Evolutionary conservation across 163 green algal species (phyloP).

Genomic region (Chlorella variabilis): DNA sequence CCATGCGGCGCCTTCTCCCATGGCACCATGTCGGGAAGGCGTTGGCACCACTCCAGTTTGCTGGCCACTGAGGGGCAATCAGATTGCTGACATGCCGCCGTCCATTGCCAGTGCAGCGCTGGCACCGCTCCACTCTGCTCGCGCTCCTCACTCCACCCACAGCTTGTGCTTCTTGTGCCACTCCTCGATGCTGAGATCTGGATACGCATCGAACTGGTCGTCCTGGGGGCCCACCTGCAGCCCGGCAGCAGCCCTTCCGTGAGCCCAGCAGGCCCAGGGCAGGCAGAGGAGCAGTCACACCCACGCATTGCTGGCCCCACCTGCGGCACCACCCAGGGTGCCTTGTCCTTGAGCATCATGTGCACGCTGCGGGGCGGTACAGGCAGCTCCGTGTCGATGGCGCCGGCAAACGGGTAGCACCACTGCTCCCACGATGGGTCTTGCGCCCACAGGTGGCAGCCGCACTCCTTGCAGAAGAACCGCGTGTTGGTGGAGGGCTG

Average conservation of each 20-base stretch:
- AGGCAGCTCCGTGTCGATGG: constrained; percentile 36
- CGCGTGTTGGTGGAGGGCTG: constrained; percentile 34
- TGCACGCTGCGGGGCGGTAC: constrained; percentile 21
- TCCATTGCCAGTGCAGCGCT: too few relatives aligned
- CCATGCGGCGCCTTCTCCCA: too few relatives aligned
- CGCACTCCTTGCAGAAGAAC: constrained; percentile 32
- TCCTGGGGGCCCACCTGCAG: constrained; percentile 26
- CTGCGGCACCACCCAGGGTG: constrained; percentile 37
- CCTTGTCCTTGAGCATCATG: constrained; percentile 41
- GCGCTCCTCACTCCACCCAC: background rate
- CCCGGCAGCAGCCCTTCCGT: background rate
- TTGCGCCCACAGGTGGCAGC: constrained; percentile 32
- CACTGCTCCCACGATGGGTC: constrained; percentile 37
- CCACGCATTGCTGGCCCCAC: too few relatives aligned
- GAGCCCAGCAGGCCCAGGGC: too few relatives aligned
- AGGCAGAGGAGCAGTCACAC: too few relatives aligned
- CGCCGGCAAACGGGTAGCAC: constrained; percentile 31
- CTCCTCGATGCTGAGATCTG: constrained; percentile 35
- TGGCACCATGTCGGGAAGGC: too few relatives aligned
- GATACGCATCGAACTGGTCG: constrained; percentile 28
- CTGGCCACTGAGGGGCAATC: too few relatives aligned
- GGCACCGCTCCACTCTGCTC: too few relatives aligned
- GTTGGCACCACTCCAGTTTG: too few relatives aligned
- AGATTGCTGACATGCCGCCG: too few relatives aligned
- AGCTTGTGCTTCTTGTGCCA: constrained; percentile 42